Evolutionary conservation across 495 filamentous ascomycete species (phyloP), one percentile per base, ranked within the genome.

Genomic region (Penicillium lividum): DNA sequence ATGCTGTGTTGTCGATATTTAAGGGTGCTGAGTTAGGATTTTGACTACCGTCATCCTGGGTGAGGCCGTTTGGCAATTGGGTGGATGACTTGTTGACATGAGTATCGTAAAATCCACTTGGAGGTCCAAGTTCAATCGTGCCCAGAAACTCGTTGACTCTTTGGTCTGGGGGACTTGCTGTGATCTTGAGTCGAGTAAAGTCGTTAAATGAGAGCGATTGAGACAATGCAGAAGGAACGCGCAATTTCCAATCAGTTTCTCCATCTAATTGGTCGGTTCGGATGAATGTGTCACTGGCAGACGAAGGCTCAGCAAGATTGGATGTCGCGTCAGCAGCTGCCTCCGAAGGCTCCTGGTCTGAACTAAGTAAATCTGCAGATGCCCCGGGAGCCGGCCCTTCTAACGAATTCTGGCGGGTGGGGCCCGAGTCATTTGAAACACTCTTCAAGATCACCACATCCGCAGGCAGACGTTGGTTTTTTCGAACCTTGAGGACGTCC

Each of bases 231-330:
- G 93, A 92, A 3, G 93, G 91, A 4, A 98, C 70, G 5, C 95
- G 86, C 36, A 99, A 79, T 73, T 99, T 99, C 95, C 95, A 99
- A 65, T 99, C 95, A 7, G 95, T 99, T 73, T 99, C 95, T 56
- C 95, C 95, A 63, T 99, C 95, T 9, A 99, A 82, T 68, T 99
- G 95, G 70, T 99, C 95, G 3, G 95, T 99, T 43, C 93, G 84
- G 60, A 99, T 97, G 61, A 99, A 99, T 1, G 95, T 90, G 67
- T 99, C 95, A 34, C 92, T 92, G 18, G 83, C 78, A 22, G 71
- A 68, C 15, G 66, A 67, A 33, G 56, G 60, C 11, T 56, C 54
- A 11, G 44, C 57, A 28, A 44, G 29, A 53, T 51, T 60, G 7
- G 59, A 33, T 10, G 56, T 49, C 29, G 57, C 42, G 4, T 65